These are phyloP conservation scores for Zymoseptoria passerinii DNA, from an alignment of 2,329 filamentous ascomycete species.

Conservation along the genomic window DNA sequence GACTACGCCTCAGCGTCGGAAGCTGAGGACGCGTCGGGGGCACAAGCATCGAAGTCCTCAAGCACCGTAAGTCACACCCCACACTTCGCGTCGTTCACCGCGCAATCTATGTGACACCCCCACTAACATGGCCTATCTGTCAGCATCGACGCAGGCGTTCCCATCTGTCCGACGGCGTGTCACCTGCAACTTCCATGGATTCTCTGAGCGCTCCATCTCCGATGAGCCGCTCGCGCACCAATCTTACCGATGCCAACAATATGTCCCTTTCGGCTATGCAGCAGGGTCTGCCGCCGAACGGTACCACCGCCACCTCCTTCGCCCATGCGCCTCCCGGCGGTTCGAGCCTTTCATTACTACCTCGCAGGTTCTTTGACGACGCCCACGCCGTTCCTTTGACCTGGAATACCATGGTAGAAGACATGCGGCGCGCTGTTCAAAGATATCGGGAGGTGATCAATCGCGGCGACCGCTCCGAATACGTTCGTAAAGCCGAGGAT, in stretches of 20 bases:
- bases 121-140: conserved; percentile 19
- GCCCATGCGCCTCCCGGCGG: conserved; percentile 38
- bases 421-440: conserved; percentile 87
- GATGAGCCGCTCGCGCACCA: conserved; percentile 49
- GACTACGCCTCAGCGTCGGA: conserved; percentile 84
- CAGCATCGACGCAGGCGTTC: conserved; percentile 59
- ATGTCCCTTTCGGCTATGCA: conserved; percentile 40
- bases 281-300: conserved; percentile 39
- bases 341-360: conserved; percentile 44
- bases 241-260: conserved; percentile 40
- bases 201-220: conserved; percentile 68
- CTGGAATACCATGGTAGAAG: conserved; percentile 82
- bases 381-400: conserved; percentile 70
- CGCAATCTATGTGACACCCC: conserved; percentile 20
- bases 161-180: conserved; percentile 60
- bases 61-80: conserved; percentile 45
- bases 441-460: conserved; percentile 84
- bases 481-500: conserved; percentile 89
- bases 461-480: conserved; percentile 75
- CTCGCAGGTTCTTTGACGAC: conserved; percentile 85
- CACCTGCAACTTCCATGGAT: conserved; percentile 83
- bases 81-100: conserved; percentile 15
- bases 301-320: conserved; percentile 48
- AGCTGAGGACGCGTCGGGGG: conserved; percentile 66
- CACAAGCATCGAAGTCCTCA: conserved; percentile 60